Evolutionary conservation across 1,284 basidiomycete genomes (phyloP).

Genomic region (Ceratobasidium sp.): DNA sequence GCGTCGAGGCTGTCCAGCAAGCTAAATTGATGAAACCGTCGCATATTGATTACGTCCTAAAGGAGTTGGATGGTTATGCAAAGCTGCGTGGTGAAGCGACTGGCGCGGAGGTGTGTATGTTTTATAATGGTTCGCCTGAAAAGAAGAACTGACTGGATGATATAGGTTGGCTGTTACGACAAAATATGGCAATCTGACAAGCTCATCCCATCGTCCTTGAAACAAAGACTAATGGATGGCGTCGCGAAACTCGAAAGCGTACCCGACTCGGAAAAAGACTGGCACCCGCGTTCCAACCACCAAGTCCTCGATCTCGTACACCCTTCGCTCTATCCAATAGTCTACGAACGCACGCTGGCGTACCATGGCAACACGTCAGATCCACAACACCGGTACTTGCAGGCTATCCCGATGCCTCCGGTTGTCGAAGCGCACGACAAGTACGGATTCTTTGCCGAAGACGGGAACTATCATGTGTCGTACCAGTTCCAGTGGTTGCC

Average conservation of each 20-base stretch:
- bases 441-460: not conserved
- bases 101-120: constrained; percentile 57
- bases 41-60: constrained; percentile 67
- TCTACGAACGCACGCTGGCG: constrained; percentile 56
- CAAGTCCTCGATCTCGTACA: constrained; percentile 65
- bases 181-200: constrained; percentile 43
- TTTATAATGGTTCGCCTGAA: too few species aligned
- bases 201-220: constrained; percentile 20
- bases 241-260: constrained; percentile 59
- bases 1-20: constrained; percentile 54
- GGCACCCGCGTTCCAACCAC: constrained; percentile 64
- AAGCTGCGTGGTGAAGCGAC: constrained; percentile 60
- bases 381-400: not conserved
- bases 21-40: constrained; percentile 58
- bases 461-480: constrained; percentile 43
- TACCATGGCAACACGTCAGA: constrained; percentile 15
- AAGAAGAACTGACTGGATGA: not conserved
- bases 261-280: constrained; percentile 61
- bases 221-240: constrained; percentile 49
- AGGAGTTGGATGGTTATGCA: constrained; percentile 67
- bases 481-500: constrained; percentile 61
- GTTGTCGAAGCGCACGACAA: not conserved
- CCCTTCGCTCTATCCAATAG: constrained; percentile 62
- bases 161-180: constrained; percentile 56
- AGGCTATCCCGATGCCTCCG: not conserved